phyloP scores from a whole-genome alignment of 108 stramenopile genomes.

The Parmales sp. region DNA sequence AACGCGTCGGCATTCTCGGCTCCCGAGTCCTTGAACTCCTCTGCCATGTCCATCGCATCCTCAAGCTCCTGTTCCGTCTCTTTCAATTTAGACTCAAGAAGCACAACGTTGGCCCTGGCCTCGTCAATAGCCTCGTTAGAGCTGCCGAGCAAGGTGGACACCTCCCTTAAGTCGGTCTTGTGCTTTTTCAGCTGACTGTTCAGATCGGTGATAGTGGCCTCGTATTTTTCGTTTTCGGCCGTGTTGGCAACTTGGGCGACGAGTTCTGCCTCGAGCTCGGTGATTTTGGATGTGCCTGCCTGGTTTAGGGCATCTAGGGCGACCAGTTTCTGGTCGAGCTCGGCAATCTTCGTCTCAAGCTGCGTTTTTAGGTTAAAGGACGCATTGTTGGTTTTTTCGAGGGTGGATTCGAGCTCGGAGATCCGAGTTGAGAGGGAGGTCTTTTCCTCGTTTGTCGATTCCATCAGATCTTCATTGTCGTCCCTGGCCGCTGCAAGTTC shows the following conservation, averaged over 20 bases:
- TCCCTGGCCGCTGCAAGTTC: not conserved
- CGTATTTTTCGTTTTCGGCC: no score
- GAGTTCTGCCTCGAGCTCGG: no score
- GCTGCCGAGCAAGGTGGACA: conserved; percentile 43
- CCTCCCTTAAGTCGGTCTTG: conserved; percentile 26
- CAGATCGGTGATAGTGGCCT: no score
- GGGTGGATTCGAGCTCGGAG: conserved; percentile 8
- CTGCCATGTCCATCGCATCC: conserved; percentile 25
- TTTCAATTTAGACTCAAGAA: conserved; percentile 32
- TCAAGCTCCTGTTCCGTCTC: conserved; percentile 29
- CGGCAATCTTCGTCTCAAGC: not conserved
- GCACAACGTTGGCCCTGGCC: conserved; percentile 33
- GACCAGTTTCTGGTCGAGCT: not conserved
- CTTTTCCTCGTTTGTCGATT: conserved; percentile 12
- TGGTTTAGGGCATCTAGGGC: no score
- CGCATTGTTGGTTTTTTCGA: no score
- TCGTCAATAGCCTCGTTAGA: conserved; percentile 51
- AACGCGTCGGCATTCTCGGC: conserved; percentile 30
- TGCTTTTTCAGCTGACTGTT: not conserved
- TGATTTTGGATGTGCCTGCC: no score
- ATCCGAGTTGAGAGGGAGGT: not conserved
- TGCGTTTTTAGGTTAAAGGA: no score
- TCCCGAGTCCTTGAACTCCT: conserved; percentile 27
- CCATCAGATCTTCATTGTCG: conserved; percentile 14
- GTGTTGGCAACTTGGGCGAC: no score